These are phyloP conservation scores for Botrytis galanthina DNA, from an alignment of 2,329 filamentous ascomycete genomes.

Conservation along the genomic window DNA sequence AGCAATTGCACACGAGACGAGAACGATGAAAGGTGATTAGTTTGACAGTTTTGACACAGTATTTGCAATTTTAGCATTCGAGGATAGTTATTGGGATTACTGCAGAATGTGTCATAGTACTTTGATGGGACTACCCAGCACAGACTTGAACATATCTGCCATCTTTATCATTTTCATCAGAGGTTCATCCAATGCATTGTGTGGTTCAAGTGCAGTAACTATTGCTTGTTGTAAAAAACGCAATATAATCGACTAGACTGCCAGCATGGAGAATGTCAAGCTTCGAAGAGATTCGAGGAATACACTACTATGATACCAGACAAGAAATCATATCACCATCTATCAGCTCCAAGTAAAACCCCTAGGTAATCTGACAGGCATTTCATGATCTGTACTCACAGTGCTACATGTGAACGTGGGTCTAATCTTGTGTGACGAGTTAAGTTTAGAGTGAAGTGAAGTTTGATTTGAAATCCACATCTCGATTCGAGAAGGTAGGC, in stretches of 20 bases:
- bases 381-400: not conserved
- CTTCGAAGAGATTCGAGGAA: not conserved
- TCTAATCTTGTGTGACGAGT: not conserved
- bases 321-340: not conserved
- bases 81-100: slow-evolving; percentile 1
- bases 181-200: not conserved
- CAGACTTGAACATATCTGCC: slow-evolving; percentile 1
- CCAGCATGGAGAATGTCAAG: not conserved
- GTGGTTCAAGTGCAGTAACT: not conserved
- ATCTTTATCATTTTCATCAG: not conserved
- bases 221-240: not conserved
- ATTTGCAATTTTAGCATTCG: slow-evolving; percentile 4
- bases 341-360: not conserved
- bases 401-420: not conserved
- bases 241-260: not conserved
- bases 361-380: not conserved
- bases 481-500: not conserved
- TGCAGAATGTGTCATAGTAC: slow-evolving; percentile 4
- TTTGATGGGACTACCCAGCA: slow-evolving; percentile 4
- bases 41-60: slow-evolving; percentile 10
- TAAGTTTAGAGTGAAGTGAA: not conserved
- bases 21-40: not conserved
- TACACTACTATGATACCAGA: not conserved
- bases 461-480: slow-evolving; percentile 7
- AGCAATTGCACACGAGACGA: not conserved